Evolutionary conservation across 2,329 filamentous ascomycete species (phyloP).

Genomic region (Proliferodiscus dingleyae): DNA sequence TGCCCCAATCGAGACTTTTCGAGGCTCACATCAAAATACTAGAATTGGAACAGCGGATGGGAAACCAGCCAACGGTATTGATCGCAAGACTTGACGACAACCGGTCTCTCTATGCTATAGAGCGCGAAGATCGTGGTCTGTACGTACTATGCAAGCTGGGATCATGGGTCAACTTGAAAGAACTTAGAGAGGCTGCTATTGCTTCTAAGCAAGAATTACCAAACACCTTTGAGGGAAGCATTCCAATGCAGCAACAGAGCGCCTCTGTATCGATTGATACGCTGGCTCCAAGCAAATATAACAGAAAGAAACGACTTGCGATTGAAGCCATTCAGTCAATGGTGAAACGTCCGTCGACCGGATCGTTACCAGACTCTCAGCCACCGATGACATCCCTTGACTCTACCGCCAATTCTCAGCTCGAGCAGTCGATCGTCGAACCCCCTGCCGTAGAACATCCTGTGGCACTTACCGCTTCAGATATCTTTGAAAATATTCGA

Average conservation of each 20-base stretch:
- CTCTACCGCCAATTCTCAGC: constrained; percentile 7
- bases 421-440: not conserved
- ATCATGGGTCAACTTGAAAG: constrained; percentile 57
- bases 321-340: constrained; percentile 61
- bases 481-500: constrained; percentile 54
- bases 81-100: constrained; percentile 55
- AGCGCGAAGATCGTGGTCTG: constrained; percentile 55
- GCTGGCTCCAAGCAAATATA: constrained; percentile 24
- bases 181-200: constrained; percentile 47
- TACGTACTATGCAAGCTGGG: constrained; percentile 67
- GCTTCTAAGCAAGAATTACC: constrained; percentile 36
- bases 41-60: constrained; percentile 57
- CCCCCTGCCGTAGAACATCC: constrained; percentile 4
- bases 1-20: constrained; percentile 51
- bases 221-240: constrained; percentile 21
- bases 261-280: constrained; percentile 6
- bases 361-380: constrained; percentile 16
- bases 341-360: constrained; percentile 42
- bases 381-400: constrained; percentile 4
- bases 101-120: constrained; percentile 55
- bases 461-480: constrained; percentile 37
- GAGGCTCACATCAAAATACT: constrained; percentile 59
- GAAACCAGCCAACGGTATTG: constrained; percentile 50
- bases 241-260: not conserved
- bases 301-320: constrained; percentile 51